These are phyloP conservation scores for Fusarium circinatum DNA, from an alignment of 2,329 filamentous ascomycete genomes.

Conservation along the genomic window DNA sequence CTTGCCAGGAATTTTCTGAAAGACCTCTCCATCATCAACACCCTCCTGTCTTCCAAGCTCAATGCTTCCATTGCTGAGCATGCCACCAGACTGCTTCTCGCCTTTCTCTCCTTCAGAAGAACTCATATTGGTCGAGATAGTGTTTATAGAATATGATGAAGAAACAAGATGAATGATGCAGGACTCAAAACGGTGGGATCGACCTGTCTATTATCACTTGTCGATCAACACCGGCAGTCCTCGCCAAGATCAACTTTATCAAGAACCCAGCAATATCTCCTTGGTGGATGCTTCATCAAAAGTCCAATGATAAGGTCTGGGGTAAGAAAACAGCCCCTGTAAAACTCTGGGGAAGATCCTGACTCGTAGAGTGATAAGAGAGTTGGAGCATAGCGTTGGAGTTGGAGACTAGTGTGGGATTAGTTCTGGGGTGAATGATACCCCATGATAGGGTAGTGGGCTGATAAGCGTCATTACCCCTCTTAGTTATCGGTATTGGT, in stretches of 20 bases:
- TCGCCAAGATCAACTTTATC: slow-evolving; percentile 9
- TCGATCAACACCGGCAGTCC: background rate
- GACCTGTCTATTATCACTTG: slow-evolving; percentile 10
- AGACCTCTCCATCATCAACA: slow-evolving; percentile 53
- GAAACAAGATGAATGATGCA: background rate
- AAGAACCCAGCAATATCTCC: background rate
- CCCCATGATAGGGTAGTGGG: slow-evolving; percentile 1
- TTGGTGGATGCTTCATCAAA: background rate
- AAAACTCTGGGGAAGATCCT: slow-evolving; percentile 18
- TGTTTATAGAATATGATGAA: background rate
- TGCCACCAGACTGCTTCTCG: slow-evolving; percentile 16
- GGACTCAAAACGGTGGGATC: background rate
- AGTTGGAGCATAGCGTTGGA: slow-evolving; percentile 16
- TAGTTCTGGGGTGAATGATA: slow-evolving; percentile 36
- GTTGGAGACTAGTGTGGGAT: slow-evolving; percentile 12
- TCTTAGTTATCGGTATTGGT: slow-evolving; percentile 1
- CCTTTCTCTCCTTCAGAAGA: slow-evolving; percentile 15
- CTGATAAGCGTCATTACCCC: slow-evolving; percentile 15
- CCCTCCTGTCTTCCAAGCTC: slow-evolving; percentile 33
- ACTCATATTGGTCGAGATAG: slow-evolving; percentile 9
- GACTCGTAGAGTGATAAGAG: slow-evolving; percentile 14
- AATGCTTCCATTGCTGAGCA: slow-evolving; percentile 25
- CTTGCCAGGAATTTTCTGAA: slow-evolving; percentile 54
- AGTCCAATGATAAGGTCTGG: slow-evolving; percentile 23
- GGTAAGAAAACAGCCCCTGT: slow-evolving; percentile 13